phyloP scores from a whole-genome alignment of 345 rosid genomes.

The Leavenworthia alabamica region DNA sequence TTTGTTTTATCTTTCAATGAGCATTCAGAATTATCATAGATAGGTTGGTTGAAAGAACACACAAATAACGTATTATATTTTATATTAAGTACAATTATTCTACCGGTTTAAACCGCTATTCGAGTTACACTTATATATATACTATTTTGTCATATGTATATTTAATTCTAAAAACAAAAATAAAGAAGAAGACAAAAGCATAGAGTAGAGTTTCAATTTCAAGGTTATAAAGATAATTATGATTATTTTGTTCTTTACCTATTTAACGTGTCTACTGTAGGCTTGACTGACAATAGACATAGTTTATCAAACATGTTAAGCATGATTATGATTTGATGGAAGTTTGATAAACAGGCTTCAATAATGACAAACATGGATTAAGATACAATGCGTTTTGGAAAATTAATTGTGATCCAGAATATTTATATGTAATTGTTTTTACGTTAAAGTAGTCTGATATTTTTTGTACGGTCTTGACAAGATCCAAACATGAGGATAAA shows the following conservation, averaged over 20 bases:
- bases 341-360: not conserved
- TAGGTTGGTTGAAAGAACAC: too few species aligned
- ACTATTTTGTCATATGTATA: not conserved
- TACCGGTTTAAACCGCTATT: not conserved
- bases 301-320: conserved; percentile 1
- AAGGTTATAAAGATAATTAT: not conserved
- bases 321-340: not conserved
- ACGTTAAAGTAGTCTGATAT: not conserved
- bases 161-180: not conserved
- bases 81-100: too few species aligned
- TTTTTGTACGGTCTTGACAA: not conserved
- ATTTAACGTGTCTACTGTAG: not conserved
- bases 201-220: not conserved
- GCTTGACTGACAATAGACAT: not conserved
- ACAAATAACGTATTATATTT: too few species aligned
- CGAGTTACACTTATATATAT: not conserved
- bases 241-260: not conserved
- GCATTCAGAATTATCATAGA: too few species aligned
- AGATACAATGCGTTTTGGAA: not conserved
- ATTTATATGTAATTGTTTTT: too few species aligned
- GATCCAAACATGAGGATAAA: not conserved
- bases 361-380: not conserved
- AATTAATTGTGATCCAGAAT: not conserved
- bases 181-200: not conserved
- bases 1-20: not conserved